Percentiles rank a stretch among this genome's conserved stretches.
Evolutionary conservation across 192 early-diverging fungal species (phyloP).

Genomic region (Dimargaris cristalligena): DNA sequence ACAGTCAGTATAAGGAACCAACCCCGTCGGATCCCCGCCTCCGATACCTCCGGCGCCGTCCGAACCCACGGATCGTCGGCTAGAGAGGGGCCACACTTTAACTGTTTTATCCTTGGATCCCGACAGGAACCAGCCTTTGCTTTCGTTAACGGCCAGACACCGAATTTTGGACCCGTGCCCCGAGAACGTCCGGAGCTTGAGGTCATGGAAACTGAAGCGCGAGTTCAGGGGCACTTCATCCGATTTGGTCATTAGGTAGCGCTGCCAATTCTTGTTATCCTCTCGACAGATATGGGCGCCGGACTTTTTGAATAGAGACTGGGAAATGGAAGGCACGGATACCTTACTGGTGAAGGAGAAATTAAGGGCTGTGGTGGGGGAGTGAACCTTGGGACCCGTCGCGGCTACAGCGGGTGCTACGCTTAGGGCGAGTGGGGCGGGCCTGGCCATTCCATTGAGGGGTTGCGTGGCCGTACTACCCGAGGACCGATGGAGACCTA

Average conservation of each 20-base stretch:
- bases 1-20: not conserved
- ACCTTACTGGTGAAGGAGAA: constrained; percentile 2
- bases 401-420: not conserved
- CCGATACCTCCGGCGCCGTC: not conserved
- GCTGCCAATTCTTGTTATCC: constrained; percentile 7
- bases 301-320: constrained; percentile 7
- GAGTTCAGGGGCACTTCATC: not conserved
- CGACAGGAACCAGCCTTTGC: constrained; percentile 31
- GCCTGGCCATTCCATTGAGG: not conserved
- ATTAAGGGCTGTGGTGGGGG: not conserved
- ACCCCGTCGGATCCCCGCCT: too few species aligned
- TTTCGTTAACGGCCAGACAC: constrained; percentile 33
- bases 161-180: constrained; percentile 34
- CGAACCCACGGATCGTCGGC: constrained; percentile 31
- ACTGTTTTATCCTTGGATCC: constrained; percentile 43
- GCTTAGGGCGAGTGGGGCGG: not conserved
- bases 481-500: not conserved
- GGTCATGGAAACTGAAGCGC: constrained; percentile 8
- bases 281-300: not conserved
- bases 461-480: not conserved
- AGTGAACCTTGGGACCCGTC: not conserved
- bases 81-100: constrained; percentile 44
- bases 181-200: not conserved
- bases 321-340: constrained; percentile 3
- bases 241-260: constrained; percentile 8